Evolutionary conservation across 345 rosid species (phyloP).

Genomic region (Salix dunnii): DNA sequence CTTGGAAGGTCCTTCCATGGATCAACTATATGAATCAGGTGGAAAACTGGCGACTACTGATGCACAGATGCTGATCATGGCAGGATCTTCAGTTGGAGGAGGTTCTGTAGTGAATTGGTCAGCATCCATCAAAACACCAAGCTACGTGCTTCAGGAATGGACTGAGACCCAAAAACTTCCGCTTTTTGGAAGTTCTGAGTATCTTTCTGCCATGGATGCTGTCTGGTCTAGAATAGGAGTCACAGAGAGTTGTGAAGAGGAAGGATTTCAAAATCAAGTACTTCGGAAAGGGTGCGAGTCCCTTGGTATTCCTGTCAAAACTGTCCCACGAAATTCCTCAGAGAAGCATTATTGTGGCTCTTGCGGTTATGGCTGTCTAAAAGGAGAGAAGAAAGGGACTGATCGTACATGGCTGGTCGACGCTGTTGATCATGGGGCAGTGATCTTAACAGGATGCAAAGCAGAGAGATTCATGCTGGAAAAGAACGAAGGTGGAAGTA

Average conservation of each 20-base stretch:
- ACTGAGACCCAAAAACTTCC: constrained; percentile 40
- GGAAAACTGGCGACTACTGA: constrained; percentile 48
- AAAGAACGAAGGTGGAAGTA: constrained; percentile 22
- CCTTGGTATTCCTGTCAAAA: constrained; percentile 51
- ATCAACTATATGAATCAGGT: constrained; percentile 60
- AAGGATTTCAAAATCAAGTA: constrained; percentile 71
- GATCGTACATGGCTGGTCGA: constrained; percentile 82
- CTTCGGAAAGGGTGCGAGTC: constrained; percentile 73
- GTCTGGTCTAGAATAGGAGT: constrained; percentile 74
- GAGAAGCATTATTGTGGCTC: constrained; percentile 77
- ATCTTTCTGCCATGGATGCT: constrained; percentile 54
- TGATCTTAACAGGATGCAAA: constrained; percentile 75
- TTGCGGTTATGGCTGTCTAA: constrained; percentile 74
- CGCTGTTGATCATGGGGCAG: constrained; percentile 62
- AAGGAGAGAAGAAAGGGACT: constrained; percentile 82
- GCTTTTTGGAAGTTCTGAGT: constrained; percentile 48
- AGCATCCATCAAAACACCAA: constrained; percentile 73
- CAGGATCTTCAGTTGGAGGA: constrained; percentile 85
- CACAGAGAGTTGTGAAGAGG: constrained; percentile 48
- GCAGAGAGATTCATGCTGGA: constrained; percentile 64
- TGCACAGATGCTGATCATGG: constrained; percentile 40
- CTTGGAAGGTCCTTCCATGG: constrained; percentile 57
- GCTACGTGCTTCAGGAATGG: constrained; percentile 68
- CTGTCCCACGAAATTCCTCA: constrained; percentile 65
- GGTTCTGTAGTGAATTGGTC: constrained; percentile 94